phyloP scores from a whole-genome alignment of 108 stramenopile species.

The Nitzschia palea region DNA sequence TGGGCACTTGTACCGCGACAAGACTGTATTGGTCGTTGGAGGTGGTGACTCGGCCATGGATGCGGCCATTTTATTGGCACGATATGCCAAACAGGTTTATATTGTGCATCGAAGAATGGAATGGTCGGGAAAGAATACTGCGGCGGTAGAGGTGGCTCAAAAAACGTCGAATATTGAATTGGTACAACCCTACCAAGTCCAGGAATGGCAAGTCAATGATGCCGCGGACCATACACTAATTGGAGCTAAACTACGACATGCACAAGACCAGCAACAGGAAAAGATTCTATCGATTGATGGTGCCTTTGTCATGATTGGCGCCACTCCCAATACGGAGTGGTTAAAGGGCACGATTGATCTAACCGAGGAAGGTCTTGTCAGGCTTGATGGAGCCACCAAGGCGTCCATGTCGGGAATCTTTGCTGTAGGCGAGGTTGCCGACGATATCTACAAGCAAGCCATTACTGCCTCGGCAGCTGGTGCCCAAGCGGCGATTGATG shows the following conservation, averaged over 20 bases:
- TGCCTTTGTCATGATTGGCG: slow-evolving; percentile 92
- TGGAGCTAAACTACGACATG: slow-evolving; percentile 12
- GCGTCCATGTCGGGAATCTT: slow-evolving; percentile 82
- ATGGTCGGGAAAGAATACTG: slow-evolving; percentile 69
- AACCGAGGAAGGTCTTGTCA: slow-evolving; percentile 62
- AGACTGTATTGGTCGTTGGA: slow-evolving; percentile 88
- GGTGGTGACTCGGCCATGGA: slow-evolving; percentile 94
- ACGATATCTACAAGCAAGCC: slow-evolving; percentile 86
- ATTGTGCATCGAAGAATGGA: slow-evolving; percentile 82
- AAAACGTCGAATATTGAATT: slow-evolving; percentile 42
- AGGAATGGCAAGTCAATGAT: slow-evolving; percentile 22
- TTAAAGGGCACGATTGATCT: slow-evolving; percentile 57
- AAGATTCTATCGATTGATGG: slow-evolving; percentile 37
- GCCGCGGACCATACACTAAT: slow-evolving; percentile 3
- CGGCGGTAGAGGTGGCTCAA: slow-evolving; percentile 50
- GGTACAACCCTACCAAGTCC: slow-evolving; percentile 33
- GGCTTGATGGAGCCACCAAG: slow-evolving; percentile 50
- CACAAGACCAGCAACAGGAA: neutral
- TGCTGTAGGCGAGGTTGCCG: slow-evolving; percentile 90
- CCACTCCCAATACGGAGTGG: slow-evolving; percentile 82
- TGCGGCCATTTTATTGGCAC: slow-evolving; percentile 81
- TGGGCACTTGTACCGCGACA: slow-evolving; percentile 71
- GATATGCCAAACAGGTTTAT: slow-evolving; percentile 72
- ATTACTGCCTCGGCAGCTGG: slow-evolving; percentile 88
- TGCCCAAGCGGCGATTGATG: slow-evolving; percentile 89